Base-by-base conservation (phyloP, 2,329 filamentous ascomycete genomes). In the Cercospora janseana region DNA sequence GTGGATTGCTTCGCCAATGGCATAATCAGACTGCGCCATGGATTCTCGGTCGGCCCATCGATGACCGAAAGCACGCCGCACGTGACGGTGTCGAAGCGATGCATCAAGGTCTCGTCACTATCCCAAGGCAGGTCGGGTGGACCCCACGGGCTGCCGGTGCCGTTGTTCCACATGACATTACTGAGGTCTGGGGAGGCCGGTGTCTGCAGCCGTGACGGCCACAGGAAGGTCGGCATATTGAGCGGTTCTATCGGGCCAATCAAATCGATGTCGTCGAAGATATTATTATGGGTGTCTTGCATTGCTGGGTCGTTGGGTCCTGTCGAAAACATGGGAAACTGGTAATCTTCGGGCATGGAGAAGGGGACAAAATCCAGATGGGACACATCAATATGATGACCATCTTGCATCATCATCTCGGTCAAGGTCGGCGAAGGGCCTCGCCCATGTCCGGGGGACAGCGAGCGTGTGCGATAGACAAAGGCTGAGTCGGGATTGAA, bases 1-100 rank as follows among this genome's bases (percentile, higher is more conserved):
- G 82, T 80, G 3, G 79, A 84, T 40, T 82, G 75, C 57, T 75
- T 75, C 3, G 83, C 81, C 40, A 88, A 68, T 1, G 85, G 84
- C 82, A 83, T 86, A n/a, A 88, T 73, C 37, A 85, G 71, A 4
- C 79, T 86, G 21, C 83, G 76, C 85, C 85, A 88, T 2, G 84
- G 84, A 61, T 87, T 88, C 59, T 87, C 85, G 1, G 75, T 79
- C 5, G 77, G 75, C 0, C 83, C 84, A 64, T 87, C 83, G 62
- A 86, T 87, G 44, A 87, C 75, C 0, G 84, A 87, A 15, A 87
- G 71, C 41, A 88, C 85, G 3, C 83, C 83, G 62, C 84, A 87
- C 0, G 84, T 87, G 49, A 83, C 72, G 56, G 75, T 77, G 60
- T 86, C 80, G 60, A 85, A 87, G 20, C 81, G 77, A 43, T 80